Evolutionary conservation across 129 eudicot species (phyloP), one percentile per base, ranked within the genome.

Genomic region (Flaveria linearis): DNA sequence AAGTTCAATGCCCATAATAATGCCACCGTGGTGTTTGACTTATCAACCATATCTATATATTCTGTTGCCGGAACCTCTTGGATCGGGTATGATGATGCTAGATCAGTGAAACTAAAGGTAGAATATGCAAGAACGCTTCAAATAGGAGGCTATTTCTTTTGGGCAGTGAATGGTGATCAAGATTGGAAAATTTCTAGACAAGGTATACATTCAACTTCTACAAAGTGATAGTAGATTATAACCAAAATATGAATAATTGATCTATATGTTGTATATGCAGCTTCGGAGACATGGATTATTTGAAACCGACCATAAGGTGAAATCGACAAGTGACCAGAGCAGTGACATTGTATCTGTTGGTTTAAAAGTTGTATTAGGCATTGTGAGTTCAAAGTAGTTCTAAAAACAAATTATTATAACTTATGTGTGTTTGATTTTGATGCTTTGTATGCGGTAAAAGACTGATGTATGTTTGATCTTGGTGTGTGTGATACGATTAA

Each of bases 81-180:
- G 97, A 86, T 92, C 47, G 92, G 96, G 23, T 92, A 87, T 39
- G 97, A 92, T 53, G 97, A 89, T 69, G 71, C 30, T 58, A 82
- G 82, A 71, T 84, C 96, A 1, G 82, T 81, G 26, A 52, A 78
- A 4, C 43, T 62, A 4, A 92, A 92, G 74, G 58, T 85, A 3
- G 84, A 43, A n/a, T 92, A 80, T 78, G 97, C 97, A 9, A 83
- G 69, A 66, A 63, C 71, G 3, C 90, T 83, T 15, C 71, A 84
- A 15, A 72, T 92, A 71, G 78, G 97, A 33, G 97, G 97, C 28
- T 87, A 92, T 76, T 92, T 89, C 85, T 89, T 92, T 79, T 92
- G 97, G 97, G 89, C 92, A 5, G 68, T 87, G 2, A 61, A 68
- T 52, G 82, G 81, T 25, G 97, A 92, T 71, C 85, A 85, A 28